These are phyloP conservation scores for Fonsecaea erecta DNA, from an alignment of 2,329 filamentous ascomycete species.

Conservation along the genomic window DNA sequence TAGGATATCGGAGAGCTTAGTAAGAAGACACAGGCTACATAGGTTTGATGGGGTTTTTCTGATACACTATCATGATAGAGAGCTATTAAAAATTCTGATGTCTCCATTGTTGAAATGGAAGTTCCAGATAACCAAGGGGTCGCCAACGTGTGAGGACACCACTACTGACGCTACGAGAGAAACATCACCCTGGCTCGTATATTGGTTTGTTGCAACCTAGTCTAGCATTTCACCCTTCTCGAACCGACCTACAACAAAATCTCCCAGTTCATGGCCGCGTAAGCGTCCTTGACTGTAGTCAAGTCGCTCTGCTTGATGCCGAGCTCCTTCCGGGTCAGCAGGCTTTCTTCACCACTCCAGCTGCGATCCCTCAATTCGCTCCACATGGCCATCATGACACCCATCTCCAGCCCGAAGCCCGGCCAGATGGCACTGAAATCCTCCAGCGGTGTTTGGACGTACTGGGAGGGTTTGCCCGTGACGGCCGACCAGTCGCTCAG, in stretches of 20 bases:
- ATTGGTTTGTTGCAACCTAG: no score
- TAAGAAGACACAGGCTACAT: no score
- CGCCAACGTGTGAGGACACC: no score
- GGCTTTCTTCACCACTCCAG: conserved; percentile 39
- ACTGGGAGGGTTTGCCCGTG: conserved; percentile 38
- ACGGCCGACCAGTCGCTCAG: conserved; percentile 42
- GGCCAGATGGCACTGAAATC: conserved; percentile 42
- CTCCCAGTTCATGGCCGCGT: conserved; percentile 20
- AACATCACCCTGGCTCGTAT: no score
- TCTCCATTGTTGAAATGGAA: no score
- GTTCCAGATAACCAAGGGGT: no score
- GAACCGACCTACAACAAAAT: conserved; percentile 4
- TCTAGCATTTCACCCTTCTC: background rate
- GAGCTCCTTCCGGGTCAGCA: conserved; percentile 39
- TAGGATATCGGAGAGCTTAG: no score
- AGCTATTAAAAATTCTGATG: no score
- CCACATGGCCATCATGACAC: conserved; percentile 40
- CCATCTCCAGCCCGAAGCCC: conserved; percentile 41
- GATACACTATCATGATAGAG: no score
- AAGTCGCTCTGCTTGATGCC: conserved; percentile 15
- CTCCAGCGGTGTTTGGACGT: conserved; percentile 38
- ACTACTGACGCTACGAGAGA: no score
- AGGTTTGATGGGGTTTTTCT: no score
- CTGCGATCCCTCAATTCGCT: conserved; percentile 37
- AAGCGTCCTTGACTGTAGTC: conserved; percentile 18